A percentile compares a stretch with the other conserved stretches of the same genome.
Evolutionary conservation across 257 asterid species (phyloP).

Genomic region (Ilex asprella): DNA sequence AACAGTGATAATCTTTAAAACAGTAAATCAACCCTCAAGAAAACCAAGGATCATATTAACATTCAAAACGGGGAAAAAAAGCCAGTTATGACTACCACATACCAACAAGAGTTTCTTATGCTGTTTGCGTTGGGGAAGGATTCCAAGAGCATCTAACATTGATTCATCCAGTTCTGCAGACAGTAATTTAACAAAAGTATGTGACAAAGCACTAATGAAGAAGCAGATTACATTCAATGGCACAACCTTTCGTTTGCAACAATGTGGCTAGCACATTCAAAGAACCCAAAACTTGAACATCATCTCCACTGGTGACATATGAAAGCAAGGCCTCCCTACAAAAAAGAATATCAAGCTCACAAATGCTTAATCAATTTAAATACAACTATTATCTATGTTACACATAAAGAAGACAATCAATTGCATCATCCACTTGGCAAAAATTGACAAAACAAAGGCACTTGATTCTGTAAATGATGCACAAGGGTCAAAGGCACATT

Average conservation of each 20-base stretch:
- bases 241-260: conserved; percentile 86
- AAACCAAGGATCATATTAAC: conserved; percentile 5
- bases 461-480: not conserved
- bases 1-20: no score
- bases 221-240: conserved; percentile 17
- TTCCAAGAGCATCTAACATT: conserved; percentile 94
- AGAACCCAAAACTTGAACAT: conserved; percentile 85
- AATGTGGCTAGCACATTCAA: conserved; percentile 78
- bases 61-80: not conserved
- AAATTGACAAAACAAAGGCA: not conserved
- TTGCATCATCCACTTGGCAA: not conserved
- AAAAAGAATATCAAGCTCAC: not conserved
- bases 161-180: conserved; percentile 88
- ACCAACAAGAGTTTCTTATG: conserved; percentile 91
- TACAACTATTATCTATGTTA: no score
- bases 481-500: not conserved
- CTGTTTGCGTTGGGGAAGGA: conserved; percentile 94
- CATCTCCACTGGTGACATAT: conserved; percentile 70
- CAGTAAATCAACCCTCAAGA: no score
- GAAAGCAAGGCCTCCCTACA: conserved; percentile 89
- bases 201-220: conserved; percentile 19
- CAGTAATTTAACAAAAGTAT: conserved; percentile 16
- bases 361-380: no score
- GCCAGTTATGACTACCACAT: conserved; percentile 20
- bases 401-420: not conserved